These are phyloP conservation scores for Monosporascus sp. DNA, from an alignment of 2,329 filamentous ascomycete species.

Conservation along the genomic window DNA sequence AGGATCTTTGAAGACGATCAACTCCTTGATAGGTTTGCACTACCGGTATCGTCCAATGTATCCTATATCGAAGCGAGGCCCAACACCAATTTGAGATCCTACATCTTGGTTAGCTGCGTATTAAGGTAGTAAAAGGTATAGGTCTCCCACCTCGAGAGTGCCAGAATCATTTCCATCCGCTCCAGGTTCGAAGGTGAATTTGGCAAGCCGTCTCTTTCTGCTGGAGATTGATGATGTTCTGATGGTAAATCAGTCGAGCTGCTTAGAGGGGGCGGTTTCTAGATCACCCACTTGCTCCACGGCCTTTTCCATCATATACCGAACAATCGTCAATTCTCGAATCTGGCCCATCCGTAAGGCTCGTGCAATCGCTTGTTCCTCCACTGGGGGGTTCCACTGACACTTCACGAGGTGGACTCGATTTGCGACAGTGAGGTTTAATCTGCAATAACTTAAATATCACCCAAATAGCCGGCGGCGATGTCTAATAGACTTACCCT, in stretches of 20 bases:
- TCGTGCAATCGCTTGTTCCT: slow-evolving; percentile 47
- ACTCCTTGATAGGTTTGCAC: too few species aligned
- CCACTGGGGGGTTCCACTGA: slow-evolving; percentile 51
- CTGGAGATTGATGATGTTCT: slow-evolving; percentile 6
- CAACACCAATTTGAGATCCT: slow-evolving; percentile 2
- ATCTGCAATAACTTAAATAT: slow-evolving; percentile 17
- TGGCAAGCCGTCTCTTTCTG: slow-evolving; percentile 3
- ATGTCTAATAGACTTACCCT: slow-evolving; percentile 16
- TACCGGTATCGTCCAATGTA: too few species aligned
- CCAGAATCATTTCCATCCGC: neutral
- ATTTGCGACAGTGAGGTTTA: slow-evolving; percentile 43
- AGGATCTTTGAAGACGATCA: too few species aligned
- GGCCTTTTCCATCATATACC: slow-evolving; percentile 38
- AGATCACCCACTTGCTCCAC: slow-evolving; percentile 37
- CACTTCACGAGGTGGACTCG: slow-evolving; percentile 47
- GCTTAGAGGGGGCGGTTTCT: neutral
- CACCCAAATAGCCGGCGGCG: too few species aligned
- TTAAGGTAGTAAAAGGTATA: too few species aligned
- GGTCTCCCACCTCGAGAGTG: too few species aligned
- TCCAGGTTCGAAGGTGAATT: slow-evolving; percentile 2
- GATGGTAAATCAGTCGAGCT: neutral
- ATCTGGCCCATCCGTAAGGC: slow-evolving; percentile 43
- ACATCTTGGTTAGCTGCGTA: neutral
- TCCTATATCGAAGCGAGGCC: neutral
- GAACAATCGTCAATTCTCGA: slow-evolving; percentile 36